These are phyloP conservation scores for Hanseniaspora uvarum DNA, from an alignment of 1,139 yeast genomes.

Conservation along the genomic window DNA sequence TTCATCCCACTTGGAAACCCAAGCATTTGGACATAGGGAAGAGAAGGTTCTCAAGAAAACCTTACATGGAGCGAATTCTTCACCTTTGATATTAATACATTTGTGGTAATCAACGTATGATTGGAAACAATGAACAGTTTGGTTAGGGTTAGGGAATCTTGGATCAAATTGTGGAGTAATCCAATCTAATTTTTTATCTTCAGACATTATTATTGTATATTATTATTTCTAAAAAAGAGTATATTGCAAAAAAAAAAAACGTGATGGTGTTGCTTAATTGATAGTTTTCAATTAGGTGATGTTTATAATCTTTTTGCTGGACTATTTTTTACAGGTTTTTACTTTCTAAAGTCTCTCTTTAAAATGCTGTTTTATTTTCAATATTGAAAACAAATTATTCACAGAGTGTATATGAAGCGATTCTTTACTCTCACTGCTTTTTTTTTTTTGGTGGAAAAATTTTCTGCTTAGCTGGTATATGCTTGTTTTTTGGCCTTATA, in stretches of 20 bases:
- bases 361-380: too few species aligned
- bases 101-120: slow-evolving; percentile 95
- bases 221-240: not conserved
- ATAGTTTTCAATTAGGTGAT: not conserved
- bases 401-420: too few species aligned
- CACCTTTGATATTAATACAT: slow-evolving; percentile 93
- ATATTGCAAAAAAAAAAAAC: not conserved
- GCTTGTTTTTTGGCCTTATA: not conserved
- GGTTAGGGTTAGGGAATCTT: slow-evolving; percentile 94
- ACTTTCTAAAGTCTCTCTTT: not conserved
- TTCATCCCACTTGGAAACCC: slow-evolving; percentile 95
- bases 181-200: slow-evolving; percentile 33
- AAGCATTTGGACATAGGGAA: slow-evolving; percentile 82
- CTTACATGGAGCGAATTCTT: slow-evolving; percentile 95
- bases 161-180: slow-evolving; percentile 80
- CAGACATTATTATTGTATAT: slow-evolving; percentile 15
- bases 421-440: too few species aligned
- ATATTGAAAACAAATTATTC: too few species aligned
- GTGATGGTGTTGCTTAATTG: not conserved
- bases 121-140: slow-evolving; percentile 97
- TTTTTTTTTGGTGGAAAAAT: not conserved
- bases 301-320: not conserved
- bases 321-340: not conserved
- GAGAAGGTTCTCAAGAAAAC: slow-evolving; percentile 86
- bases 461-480: not conserved